Evolutionary conservation across 305 asterid species (phyloP).

Genomic region (Ruellia speciosa): DNA sequence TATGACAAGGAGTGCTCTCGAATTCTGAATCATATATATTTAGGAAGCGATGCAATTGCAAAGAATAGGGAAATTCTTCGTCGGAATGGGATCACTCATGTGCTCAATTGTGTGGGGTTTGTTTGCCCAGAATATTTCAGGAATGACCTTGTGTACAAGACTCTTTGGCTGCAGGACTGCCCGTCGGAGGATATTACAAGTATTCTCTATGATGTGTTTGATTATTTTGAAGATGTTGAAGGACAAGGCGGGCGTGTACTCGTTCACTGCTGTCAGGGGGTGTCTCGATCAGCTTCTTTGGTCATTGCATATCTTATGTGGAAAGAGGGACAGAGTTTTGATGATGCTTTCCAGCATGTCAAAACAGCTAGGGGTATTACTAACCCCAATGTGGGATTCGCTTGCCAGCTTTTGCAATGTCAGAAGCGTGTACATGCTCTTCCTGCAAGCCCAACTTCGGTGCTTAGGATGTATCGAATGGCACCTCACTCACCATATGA

Average conservation of each 20-base stretch:
- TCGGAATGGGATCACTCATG: constrained; percentile 72
- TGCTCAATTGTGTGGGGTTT: constrained; percentile 85
- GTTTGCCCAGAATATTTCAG: constrained; percentile 78
- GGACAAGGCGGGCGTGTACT: constrained; percentile 76
- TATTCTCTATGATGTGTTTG: constrained; percentile 80
- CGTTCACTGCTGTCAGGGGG: constrained; percentile 91
- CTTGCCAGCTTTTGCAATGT: constrained; percentile 82
- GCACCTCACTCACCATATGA: constrained; percentile 92
- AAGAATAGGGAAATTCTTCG: constrained; percentile 69
- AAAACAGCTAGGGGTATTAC: constrained; percentile 85
- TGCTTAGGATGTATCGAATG: constrained; percentile 65
- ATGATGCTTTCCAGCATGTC: constrained; percentile 79
- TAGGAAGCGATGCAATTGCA: constrained; percentile 80
- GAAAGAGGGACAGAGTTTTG: constrained; percentile 70
- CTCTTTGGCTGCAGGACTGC: constrained; percentile 91
- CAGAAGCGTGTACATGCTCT: constrained; percentile 83
- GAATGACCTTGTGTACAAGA: constrained; percentile 72
- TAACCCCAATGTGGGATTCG: constrained; percentile 88
- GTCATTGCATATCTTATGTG: constrained; percentile 98
- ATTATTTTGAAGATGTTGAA: constrained; percentile 80
- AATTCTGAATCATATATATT: constrained; percentile 64
- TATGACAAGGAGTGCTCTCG: constrained; percentile 83
- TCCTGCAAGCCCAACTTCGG: constrained; percentile 81
- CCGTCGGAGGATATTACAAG: constrained; percentile 93
- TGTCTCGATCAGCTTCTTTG: constrained; percentile 85